A percentile compares a stretch with the other conserved stretches of the same genome.
phyloP scores from a whole-genome alignment of 495 filamentous ascomycete genomes.

The Xylaria venustula region DNA sequence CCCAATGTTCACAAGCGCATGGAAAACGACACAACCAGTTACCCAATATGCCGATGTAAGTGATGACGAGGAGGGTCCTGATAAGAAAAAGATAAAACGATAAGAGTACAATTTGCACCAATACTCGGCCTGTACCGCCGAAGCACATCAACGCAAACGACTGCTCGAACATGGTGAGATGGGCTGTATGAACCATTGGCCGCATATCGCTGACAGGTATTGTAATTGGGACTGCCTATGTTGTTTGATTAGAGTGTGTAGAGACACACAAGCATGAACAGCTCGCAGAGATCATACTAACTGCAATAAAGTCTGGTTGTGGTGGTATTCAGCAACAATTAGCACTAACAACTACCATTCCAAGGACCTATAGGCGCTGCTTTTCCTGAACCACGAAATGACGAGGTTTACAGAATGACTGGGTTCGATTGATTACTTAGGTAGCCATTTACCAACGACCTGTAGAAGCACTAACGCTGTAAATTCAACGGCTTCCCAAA shows the following conservation, averaged over 20 bases:
- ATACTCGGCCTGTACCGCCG: neutral
- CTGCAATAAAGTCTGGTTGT: neutral
- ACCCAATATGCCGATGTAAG: slow-evolving; percentile 91
- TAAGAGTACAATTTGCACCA: slow-evolving; percentile 16
- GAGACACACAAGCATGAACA: neutral
- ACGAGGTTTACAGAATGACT: no score
- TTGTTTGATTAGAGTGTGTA: no score
- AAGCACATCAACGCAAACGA: neutral
- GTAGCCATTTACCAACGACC: no score
- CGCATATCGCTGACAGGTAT: neutral
- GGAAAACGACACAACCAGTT: slow-evolving; percentile 88
- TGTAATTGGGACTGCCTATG: no score
- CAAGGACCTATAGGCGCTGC: neutral
- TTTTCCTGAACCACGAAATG: no score
- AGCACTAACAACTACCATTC: neutral
- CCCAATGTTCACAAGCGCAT: slow-evolving; percentile 90
- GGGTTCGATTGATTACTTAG: no score
- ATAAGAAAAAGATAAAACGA: slow-evolving; percentile 65
- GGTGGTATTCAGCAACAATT: no score
- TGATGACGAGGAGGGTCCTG: slow-evolving; percentile 76
- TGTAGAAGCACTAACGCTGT: no score
- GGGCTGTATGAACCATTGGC: neutral
- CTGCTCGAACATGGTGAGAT: neutral
- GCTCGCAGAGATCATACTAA: neutral
- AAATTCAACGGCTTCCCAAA: no score